A percentile compares a stretch with the other conserved stretches of the same genome.
phyloP scores from a whole-genome alignment of 2,329 filamentous ascomycete genomes.

The Colletotrichum musicola region DNA sequence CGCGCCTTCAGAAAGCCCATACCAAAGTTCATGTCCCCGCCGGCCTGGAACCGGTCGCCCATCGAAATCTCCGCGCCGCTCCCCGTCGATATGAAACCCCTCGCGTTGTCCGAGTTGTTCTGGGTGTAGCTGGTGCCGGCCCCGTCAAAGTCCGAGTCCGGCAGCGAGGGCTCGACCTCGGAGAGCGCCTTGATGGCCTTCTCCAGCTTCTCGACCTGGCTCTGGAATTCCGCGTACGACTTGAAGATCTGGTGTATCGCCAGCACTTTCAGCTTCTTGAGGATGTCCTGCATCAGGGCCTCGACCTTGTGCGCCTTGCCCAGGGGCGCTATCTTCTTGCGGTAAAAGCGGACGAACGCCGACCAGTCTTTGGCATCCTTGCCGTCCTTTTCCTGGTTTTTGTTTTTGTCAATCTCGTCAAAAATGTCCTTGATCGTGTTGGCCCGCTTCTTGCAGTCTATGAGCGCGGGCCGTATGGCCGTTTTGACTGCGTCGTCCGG shows the following conservation, averaged over 20 bases:
- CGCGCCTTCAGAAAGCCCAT: slow-evolving; percentile 1
- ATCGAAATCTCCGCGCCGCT: slow-evolving; percentile 1
- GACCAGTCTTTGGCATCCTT: slow-evolving; percentile 6
- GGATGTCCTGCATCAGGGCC: slow-evolving; percentile 16
- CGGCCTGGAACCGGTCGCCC: slow-evolving; percentile 8
- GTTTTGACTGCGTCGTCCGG: too few relatives aligned
- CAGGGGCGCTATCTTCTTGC: slow-evolving; percentile 1
- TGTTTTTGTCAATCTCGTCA: too few relatives aligned
- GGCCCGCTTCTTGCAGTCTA: too few relatives aligned
- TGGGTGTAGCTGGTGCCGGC: background rate
- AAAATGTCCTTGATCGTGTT: too few relatives aligned
- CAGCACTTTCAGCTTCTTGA: slow-evolving; percentile 15
- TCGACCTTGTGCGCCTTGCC: slow-evolving; percentile 28
- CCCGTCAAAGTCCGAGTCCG: slow-evolving; percentile 19
- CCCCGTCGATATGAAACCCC: slow-evolving; percentile 2
- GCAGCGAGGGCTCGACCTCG: slow-evolving; percentile 24
- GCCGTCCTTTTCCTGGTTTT: too few relatives aligned
- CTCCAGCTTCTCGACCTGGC: slow-evolving; percentile 10
- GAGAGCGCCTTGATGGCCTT: slow-evolving; percentile 10
- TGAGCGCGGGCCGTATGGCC: too few relatives aligned
- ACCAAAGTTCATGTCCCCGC: slow-evolving; percentile 21
- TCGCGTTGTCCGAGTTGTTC: slow-evolving; percentile 10
- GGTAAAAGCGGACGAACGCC: slow-evolving; percentile 13
- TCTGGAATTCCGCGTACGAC: slow-evolving; percentile 3
- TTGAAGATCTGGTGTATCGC: slow-evolving; percentile 20